Conservation (phyloP, 2,329 filamentous ascomycete species). For the Trichoderma lentiforme region DNA sequence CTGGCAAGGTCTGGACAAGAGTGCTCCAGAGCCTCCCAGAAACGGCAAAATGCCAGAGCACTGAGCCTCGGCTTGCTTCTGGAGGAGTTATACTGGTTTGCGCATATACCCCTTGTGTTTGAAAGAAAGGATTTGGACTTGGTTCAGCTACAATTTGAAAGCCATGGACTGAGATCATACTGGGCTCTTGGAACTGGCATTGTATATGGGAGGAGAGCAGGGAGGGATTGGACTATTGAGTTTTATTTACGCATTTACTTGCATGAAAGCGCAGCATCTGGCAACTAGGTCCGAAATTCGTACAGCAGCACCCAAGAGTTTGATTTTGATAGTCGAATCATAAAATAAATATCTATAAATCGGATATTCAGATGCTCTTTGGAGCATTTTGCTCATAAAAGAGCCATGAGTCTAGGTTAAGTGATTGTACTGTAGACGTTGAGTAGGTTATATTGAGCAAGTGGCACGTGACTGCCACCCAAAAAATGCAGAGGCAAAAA, state of each 20-base stretch:
- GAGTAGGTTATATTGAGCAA: not conserved
- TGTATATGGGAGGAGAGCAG: not conserved
- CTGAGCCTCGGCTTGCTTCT: not conserved
- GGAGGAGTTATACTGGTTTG: not conserved
- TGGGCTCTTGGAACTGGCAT: not conserved
- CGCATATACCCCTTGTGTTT: conserved; percentile 4
- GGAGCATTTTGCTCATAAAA: not conserved
- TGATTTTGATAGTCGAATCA: not conserved
- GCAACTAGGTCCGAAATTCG: not conserved
- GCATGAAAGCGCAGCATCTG: conserved; percentile 6
- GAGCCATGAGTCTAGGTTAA: not conserved
- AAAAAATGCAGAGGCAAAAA: not conserved
- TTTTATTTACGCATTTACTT: not conserved
- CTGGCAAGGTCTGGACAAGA: conserved; percentile 53
- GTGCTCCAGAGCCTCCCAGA: conserved; percentile 44
- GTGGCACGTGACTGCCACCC: conserved; percentile 17
- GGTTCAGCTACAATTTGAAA: not conserved
- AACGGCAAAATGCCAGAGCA: conserved; percentile 24
- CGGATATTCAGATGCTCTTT: not conserved
- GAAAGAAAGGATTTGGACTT: not conserved
- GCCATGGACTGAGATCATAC: not conserved
- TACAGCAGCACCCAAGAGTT: not conserved
- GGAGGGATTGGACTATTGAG: not conserved
- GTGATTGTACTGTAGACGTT: not conserved
- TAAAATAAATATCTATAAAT: not conserved